Evolutionary conservation across 495 filamentous ascomycete species (phyloP), one percentile per base, ranked within the genome.

Genomic region (Xylaria longipes): DNA sequence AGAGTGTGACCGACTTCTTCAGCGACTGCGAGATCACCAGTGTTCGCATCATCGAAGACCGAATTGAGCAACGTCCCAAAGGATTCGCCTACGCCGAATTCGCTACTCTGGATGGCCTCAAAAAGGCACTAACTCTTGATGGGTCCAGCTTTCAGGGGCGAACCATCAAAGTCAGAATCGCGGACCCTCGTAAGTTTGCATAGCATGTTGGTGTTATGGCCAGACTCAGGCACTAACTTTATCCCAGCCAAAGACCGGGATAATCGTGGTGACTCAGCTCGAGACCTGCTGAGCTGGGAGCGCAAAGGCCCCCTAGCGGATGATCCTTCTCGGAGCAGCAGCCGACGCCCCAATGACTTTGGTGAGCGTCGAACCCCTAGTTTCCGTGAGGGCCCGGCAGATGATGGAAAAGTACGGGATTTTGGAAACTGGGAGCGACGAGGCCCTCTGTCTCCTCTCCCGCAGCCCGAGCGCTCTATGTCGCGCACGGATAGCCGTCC

Each of bases 21-120:
- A 79, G 85, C 37, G 93, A 85, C 41, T 99, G 96, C 82, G 85
- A 92, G 66, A 90, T 97, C 74, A 91, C 91, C 20, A 98, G 89
- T 76, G 94, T 99, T 67, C 92, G 96, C 75, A 94, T 99, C 73
- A 96, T 98, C 71, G 95, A 97, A 82, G 96, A 99, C 82, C 95
- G 94, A 78, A 84, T 97, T 80, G 93, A 94, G 74, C 88, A 90
- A 73, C 92, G 92, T 76, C 96, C 96, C 58, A 99, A 99, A 87
- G 96, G 96, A 50, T 99, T 99, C 77, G 96, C 94, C 54, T 99
- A 99, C 82, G 94, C 97, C 62, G 97, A 98, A 78, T 99, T 98
- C 77, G 90, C 86, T 69, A 91, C 91, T 50, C 85, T 95, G 22
- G 94, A 97, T 66, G 96, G 97, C 54, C 84, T 99, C 75, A 94